A percentile compares a stretch with the other conserved stretches of the same genome.
These are phyloP conservation scores for Monosporascus sp. DNA, from an alignment of 2,329 filamentous ascomycete genomes.

Conservation along the genomic window DNA sequence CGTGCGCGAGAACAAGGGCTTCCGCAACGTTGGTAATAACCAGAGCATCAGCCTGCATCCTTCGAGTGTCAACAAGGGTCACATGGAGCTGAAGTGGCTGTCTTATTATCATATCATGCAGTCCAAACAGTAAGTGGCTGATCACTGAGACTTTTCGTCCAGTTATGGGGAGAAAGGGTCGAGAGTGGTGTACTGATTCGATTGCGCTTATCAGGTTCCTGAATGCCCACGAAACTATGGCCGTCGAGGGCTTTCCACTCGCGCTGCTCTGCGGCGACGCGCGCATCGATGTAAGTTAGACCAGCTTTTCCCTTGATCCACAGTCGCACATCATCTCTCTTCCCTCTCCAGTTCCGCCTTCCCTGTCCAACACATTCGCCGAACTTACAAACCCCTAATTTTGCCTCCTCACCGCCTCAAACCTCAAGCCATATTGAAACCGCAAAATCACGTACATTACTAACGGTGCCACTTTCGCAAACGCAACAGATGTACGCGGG, in stretches of 20 bases:
- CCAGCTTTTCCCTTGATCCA: not conserved
- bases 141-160: constrained; percentile 4
- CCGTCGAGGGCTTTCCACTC: constrained; percentile 76
- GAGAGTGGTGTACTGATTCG: too few species aligned
- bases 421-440: not conserved
- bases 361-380: too few species aligned
- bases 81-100: constrained; percentile 68
- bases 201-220: constrained; percentile 52
- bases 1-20: constrained; percentile 73
- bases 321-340: not conserved
- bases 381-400: not conserved
- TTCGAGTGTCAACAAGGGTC: constrained; percentile 79
- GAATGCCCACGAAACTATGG: constrained; percentile 85
- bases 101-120: constrained; percentile 99
- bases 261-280: constrained; percentile 83
- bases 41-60: constrained; percentile 84
- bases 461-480: not conserved
- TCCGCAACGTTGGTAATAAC: constrained; percentile 90
- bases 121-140: constrained; percentile 61
- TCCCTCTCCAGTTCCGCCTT: not conserved
- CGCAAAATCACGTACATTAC: not conserved
- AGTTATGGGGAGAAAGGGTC: not conserved
- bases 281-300: constrained; percentile 66
- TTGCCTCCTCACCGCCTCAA: not conserved
- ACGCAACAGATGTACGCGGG: constrained; percentile 74